Base-by-base conservation (phyloP, 2,329 filamentous ascomycete genomes). In the Penicillium crustosum region DNA sequence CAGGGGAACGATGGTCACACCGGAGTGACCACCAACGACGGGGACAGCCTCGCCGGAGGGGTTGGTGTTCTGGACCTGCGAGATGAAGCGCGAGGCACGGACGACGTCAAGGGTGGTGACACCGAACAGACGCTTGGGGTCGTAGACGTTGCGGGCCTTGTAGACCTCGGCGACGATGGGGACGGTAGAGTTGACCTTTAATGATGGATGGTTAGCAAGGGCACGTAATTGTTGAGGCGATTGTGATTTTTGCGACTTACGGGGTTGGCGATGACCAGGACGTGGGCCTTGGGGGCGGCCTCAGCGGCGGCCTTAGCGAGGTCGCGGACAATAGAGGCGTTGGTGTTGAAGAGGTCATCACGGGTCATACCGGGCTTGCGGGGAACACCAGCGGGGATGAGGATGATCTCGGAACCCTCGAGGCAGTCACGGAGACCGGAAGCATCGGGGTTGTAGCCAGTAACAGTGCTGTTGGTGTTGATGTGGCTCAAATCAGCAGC, bases 291-390 rank as follows among this genome's bases (percentile, higher is more conserved):
- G 73, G 94, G 94, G 75, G 89, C 86, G 69, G 90, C 86, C 73
- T 96, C 87, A 73, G 94, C 94, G 75, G 87, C 88, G 72, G 92
- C 93, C 87, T 96, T 96, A 82, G 93, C 93, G 67, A 99, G 88
- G 81, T 97, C 94, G 75, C 93, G 93, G 78, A 99, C 94, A 79
- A 99, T 99, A 77, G 91, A 96, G 79, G 94, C 94, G 81, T 99
- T 99, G 86, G 93, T 99, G 88, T 97, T 97, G 92, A 99, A 99
- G 66, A 99, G 89, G 78, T 99, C 79, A 63, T 99, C 94, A 85
- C 94, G 93, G 82, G 90, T 96, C 94, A 99, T 99, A 82, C 94
- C 94, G 78, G 94, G 94, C 87, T 97, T 97, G 83, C 94, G 92
- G 76, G 94, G 94, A 68, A 99, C 93, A 85, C 94, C 94, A 74